Conservation (phyloP, 495 filamentous ascomycete genomes). For the Penicillium alfredii region DNA sequence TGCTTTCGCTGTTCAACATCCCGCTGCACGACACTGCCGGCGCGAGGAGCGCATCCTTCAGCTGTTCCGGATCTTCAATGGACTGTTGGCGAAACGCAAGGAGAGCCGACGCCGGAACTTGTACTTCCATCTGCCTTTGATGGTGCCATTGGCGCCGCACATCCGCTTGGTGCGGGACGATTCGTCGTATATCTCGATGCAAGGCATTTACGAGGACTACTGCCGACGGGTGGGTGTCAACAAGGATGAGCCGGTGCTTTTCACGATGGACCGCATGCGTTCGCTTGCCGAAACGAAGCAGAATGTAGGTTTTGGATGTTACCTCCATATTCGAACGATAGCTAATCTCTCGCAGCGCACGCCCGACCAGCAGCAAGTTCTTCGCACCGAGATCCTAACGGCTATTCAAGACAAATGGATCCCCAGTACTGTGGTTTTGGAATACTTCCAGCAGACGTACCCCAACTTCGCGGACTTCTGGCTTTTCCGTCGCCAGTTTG, state of each 20-base stretch:
- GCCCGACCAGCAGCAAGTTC: conserved; percentile 60
- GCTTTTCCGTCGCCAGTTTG: conserved; percentile 94
- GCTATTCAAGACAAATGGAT: conserved; percentile 91
- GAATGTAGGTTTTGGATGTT: conserved; percentile 38
- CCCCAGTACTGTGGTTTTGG: conserved; percentile 66
- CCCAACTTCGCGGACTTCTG: conserved; percentile 92
- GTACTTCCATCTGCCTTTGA: conserved; percentile 90
- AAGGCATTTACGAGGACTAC: conserved; percentile 92
- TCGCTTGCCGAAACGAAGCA: conserved; percentile 63
- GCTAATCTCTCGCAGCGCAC: conserved; percentile 45
- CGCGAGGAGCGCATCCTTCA: conserved; percentile 93
- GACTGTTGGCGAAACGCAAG: conserved; percentile 79
- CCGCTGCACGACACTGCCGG: conserved; percentile 81
- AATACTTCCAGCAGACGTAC: conserved; percentile 87
- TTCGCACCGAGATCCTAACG: conserved; percentile 75
- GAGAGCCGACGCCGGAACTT: conserved; percentile 90
- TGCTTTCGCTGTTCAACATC: conserved; percentile 92
- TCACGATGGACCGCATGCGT: conserved; percentile 88
- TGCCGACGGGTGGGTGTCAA: conserved; percentile 77
- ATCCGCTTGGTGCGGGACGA: conserved; percentile 94
- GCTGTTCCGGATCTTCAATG: conserved; percentile 97
- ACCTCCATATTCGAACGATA: neutral
- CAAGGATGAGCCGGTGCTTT: conserved; percentile 93
- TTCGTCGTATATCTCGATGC: conserved; percentile 85
- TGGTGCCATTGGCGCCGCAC: conserved; percentile 89